Evolutionary conservation across 192 early-diverging fungal genomes (phyloP), one percentile per base, ranked within the genome.

Genomic region (Coemansia sp.): DNA sequence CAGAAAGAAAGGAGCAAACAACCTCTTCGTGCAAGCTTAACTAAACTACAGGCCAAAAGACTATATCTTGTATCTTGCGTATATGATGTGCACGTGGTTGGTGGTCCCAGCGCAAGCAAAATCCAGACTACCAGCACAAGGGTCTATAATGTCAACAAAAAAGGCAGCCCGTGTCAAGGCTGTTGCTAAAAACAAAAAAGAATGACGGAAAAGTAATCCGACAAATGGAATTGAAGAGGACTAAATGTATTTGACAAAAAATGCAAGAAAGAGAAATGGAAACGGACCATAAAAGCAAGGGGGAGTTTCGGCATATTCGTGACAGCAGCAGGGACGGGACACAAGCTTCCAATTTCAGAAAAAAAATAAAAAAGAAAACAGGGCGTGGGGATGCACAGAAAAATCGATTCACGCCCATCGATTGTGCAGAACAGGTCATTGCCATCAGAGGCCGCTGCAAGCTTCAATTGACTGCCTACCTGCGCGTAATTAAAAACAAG

Each of bases 101-200:
- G 39, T 6, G 39, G 39, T 41, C 18, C 16, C 16, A 18, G 44
- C 5, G 44, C 14, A 18, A 46, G 18, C 44, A 46, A 46, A 46
- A 14, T 46, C 44, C 44, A 46, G 44, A 46, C 44, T 46, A 46
- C 16, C 44, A 46, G 58, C 60, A 61, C n/a, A 23, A 41, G 5
- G 9, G 44, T 44, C 35, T 52, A 64, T 52, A 14, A 2, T 2
- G 30, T 30, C 30, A 64, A 64, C 38, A 21, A 26, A 41, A 6
- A 63, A n/a, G 39, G 12, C 9, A 1, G 5, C 44, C 44, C 5
- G 44, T 46, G 18, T 46, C 44, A 5, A 8, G 18, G 44, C 10
- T 14, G 44, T 46, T 46, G 44, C 18, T 46, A 14, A 46, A 46
- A 41, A 12, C 2, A 18, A 18, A 46, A 46, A 18, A 18, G 12